phyloP scores from a whole-genome alignment of 306 rosid species.

The Fragaria vesca region DNA sequence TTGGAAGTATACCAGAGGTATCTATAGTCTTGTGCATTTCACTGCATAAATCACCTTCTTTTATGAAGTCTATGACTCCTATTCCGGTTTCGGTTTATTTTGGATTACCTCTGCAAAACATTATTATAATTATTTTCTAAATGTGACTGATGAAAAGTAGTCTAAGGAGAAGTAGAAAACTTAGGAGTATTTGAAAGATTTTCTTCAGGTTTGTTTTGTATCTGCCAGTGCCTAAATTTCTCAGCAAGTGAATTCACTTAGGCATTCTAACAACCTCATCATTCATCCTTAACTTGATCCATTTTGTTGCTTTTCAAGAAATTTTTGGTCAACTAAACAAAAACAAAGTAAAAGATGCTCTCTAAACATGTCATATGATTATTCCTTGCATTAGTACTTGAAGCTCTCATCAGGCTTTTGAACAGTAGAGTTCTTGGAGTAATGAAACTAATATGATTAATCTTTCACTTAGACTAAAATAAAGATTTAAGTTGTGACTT shows the following conservation, averaged over 20 bases:
- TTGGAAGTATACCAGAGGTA: background rate
- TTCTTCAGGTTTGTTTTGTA: background rate
- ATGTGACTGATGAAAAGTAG: background rate
- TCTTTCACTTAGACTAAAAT: background rate
- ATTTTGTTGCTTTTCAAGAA: background rate
- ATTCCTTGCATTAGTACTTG: background rate
- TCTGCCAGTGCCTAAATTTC: background rate
- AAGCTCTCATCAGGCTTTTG: slow-evolving; percentile 5
- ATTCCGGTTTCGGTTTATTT: background rate
- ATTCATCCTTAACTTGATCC: background rate
- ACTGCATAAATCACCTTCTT: background rate
- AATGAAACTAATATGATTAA: background rate
- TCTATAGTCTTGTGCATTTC: no score
- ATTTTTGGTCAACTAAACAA: background rate
- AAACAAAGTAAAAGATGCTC: background rate
- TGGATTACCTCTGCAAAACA: background rate
- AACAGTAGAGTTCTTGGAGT: background rate
- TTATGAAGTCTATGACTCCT: background rate
- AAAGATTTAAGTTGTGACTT: background rate
- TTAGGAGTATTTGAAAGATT: background rate
- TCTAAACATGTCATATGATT: background rate
- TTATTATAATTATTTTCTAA: no score
- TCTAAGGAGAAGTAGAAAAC: background rate
- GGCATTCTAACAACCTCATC: background rate
- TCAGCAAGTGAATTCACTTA: background rate